phyloP scores from a whole-genome alignment of 1,139 yeast genomes.

The Zygosaccharomyces sapae region DNA sequence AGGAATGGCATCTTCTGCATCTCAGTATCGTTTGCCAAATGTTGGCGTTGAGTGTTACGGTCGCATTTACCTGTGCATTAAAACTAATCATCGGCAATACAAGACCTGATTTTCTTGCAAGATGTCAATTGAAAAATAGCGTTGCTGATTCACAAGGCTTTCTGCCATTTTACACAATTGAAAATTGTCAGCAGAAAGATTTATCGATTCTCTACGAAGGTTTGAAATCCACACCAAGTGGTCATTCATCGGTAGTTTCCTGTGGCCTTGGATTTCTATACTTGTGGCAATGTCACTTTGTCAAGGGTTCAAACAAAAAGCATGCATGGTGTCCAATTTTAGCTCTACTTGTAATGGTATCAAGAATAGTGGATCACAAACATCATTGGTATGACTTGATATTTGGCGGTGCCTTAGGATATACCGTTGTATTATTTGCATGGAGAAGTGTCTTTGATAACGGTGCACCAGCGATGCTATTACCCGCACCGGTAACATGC shows the following conservation, averaged over 20 bases:
- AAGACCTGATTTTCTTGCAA: conserved; percentile 32
- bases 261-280: conserved; percentile 28
- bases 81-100: conserved; percentile 28
- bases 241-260: conserved; percentile 32
- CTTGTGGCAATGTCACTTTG: conserved; percentile 26
- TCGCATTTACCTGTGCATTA: conserved; percentile 27
- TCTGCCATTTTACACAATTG: conserved; percentile 14
- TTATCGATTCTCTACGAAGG: conserved; percentile 28
- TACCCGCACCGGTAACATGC: conserved; percentile 1
- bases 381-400: conserved; percentile 35
- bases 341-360: conserved; percentile 27
- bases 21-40: conserved; percentile 23
- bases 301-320: conserved; percentile 15
- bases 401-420: conserved; percentile 25
- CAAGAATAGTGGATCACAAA: conserved; percentile 31
- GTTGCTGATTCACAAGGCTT: conserved; percentile 3
- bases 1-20: conserved; percentile 25
- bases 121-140: conserved; percentile 23
- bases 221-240: conserved; percentile 34
- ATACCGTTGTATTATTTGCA: conserved; percentile 12
- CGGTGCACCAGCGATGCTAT: conserved; percentile 1
- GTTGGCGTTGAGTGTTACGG: conserved; percentile 24
- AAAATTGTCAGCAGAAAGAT: conserved; percentile 23
- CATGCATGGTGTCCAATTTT: conserved; percentile 30
- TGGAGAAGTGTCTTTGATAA: conserved; percentile 18